Conservation (phyloP, 371 early-diverging fungal genomes). For the Gilbertella persicaria region DNA sequence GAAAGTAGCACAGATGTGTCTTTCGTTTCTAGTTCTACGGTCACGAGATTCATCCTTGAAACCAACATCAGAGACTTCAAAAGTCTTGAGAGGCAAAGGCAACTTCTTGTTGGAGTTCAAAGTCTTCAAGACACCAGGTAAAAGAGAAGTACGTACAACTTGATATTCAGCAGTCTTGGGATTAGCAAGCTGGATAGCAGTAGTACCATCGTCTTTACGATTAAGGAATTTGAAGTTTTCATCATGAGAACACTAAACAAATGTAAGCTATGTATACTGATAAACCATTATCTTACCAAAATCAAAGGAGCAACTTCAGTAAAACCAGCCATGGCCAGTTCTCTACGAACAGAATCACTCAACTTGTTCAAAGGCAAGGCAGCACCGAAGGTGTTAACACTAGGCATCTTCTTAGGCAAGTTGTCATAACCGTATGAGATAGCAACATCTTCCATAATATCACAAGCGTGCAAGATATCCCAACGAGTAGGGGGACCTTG, state of each 20-base stretch:
- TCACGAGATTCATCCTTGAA: conserved; percentile 81
- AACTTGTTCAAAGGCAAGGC: conserved; percentile 95
- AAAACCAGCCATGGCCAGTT: conserved; percentile 93
- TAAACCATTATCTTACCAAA: conserved; percentile 60
- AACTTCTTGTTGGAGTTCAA: conserved; percentile 90
- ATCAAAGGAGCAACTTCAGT: conserved; percentile 96
- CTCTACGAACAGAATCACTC: conserved; percentile 86
- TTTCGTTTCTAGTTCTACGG: conserved; percentile 89
- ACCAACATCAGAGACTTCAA: conserved; percentile 98
- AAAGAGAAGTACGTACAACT: conserved; percentile 92
- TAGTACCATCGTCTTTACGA: conserved; percentile 71
- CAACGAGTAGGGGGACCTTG: conserved; percentile 88
- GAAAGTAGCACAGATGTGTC: conserved; percentile 89
- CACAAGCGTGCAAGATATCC: conserved; percentile 98
- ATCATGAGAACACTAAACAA: conserved; percentile 87
- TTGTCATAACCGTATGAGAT: conserved; percentile 99
- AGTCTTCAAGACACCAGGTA: conserved; percentile 98
- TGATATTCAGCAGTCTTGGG: conserved; percentile 97
- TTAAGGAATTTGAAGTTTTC: conserved; percentile 93
- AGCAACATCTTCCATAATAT: conserved; percentile 99
- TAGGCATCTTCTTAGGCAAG: conserved; percentile 80
- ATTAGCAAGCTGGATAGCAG: conserved; percentile 92
- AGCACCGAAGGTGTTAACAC: conserved; percentile 84
- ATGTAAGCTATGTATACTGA: not conserved
- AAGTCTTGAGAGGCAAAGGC: conserved; percentile 94